phyloP scores from a whole-genome alignment of 2,329 filamentous ascomycete species.

The Teratosphaeria nubilosa region DNA sequence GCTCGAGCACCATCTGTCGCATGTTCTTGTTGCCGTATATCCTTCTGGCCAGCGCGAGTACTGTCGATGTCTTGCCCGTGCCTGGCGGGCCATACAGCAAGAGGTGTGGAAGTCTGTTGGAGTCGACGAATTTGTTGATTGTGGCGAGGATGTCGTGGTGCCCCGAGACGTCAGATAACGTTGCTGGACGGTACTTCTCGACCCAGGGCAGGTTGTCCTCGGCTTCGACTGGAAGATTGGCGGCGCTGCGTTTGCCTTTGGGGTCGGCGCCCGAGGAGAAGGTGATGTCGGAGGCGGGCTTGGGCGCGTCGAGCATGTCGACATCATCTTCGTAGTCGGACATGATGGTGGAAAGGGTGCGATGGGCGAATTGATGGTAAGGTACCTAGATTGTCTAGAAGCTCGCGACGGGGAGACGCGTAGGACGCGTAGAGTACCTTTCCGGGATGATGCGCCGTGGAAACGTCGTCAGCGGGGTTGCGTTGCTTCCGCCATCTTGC shows the following conservation, averaged over 20 bases:
- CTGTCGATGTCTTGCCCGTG: conserved; percentile 94
- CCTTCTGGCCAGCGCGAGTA: conserved; percentile 79
- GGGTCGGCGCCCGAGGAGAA: conserved; percentile 63
- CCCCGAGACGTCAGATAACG: conserved; percentile 83
- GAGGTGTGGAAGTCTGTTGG: conserved; percentile 87
- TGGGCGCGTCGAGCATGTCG: conserved; percentile 55
- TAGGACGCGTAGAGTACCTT: background rate
- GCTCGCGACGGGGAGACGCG: background rate
- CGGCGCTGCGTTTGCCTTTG: conserved; percentile 86
- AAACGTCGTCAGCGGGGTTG: background rate
- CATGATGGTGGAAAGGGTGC: conserved; percentile 28
- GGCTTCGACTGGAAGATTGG: conserved; percentile 86
- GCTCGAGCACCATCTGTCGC: conserved; percentile 95
- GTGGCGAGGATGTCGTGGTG: conserved; percentile 96
- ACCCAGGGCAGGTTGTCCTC: conserved; percentile 96
- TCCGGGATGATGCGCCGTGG: background rate
- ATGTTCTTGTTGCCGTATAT: conserved; percentile 91
- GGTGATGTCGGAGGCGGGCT: conserved; percentile 36
- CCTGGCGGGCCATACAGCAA: conserved; percentile 94
- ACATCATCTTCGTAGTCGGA: conserved; percentile 51
- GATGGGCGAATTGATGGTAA: background rate
- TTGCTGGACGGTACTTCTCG: conserved; percentile 88
- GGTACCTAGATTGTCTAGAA: background rate
- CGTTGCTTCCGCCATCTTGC: background rate
- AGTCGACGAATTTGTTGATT: conserved; percentile 94